Evolutionary conservation across 2,329 filamentous ascomycete genomes (phyloP), one percentile per base, ranked within the genome.

Genomic region (Botrytis cinerea): DNA sequence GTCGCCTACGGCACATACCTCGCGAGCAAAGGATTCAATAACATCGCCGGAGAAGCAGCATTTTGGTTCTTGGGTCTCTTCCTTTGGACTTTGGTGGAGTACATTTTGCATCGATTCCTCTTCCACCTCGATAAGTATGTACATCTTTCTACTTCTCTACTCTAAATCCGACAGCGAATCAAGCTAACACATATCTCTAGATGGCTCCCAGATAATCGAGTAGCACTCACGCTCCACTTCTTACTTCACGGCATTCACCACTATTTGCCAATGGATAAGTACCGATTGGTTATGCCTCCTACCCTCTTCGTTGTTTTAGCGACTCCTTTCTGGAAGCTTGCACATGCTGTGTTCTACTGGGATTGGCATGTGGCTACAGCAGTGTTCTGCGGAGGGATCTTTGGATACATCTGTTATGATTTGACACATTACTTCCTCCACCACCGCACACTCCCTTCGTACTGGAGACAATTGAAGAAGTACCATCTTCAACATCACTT

Each of bases 231-330:
- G 0, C 78, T 92, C 32, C 96, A 99, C 82, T 99, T 99, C 84
- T 84, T 98, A 59, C 92, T 99, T 40, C 96, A 99, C 80, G 96
- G 96, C 76, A 93, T 99, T 76, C 96, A 99, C 81, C 96, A 99
- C 83, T 99, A 98, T 83, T 88, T 99, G 7, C 96, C 96, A n/a
- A 98, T 99, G 96, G 96, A 99, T 85, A 95, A 92, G 81, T 95
- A 97, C 80, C 91, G 96, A 75, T 91, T 99, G 16, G 96, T 99
- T 77, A 98, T 99, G 96, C 96, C 96, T 1, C 96, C 96, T 0
- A 89, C 93, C 0, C 86, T 99, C 5, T 98, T 99, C 81, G 75
- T 95, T 38, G 87, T 89, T 20, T 90, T 99, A 32, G 95, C 95
- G 9, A 87, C 88, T 0, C 96, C 96, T 0, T 98, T 98, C 85